phyloP scores from a whole-genome alignment of 306 rosid species.

The Gillenia trifoliata region DNA sequence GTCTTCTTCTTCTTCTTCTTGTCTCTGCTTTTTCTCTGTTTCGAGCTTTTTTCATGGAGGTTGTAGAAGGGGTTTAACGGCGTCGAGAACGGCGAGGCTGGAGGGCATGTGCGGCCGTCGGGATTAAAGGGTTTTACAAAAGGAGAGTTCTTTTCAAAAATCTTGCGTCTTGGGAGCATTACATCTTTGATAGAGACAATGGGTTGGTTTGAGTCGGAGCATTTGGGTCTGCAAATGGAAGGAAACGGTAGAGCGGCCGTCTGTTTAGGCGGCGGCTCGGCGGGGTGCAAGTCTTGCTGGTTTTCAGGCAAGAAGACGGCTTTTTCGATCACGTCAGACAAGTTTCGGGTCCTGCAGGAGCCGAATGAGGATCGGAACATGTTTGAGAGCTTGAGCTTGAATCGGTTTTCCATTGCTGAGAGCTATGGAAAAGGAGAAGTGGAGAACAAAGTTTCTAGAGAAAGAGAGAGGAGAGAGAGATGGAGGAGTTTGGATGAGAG shows the following conservation, averaged over 20 bases:
- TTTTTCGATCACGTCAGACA: conserved; percentile 58
- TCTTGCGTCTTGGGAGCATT: conserved; percentile 40
- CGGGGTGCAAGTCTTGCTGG: background rate
- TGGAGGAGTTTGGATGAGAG: conserved; percentile 2
- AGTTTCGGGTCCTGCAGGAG: conserved; percentile 64
- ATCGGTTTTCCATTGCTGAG: conserved; percentile 58
- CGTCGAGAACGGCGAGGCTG: conserved; percentile 35
- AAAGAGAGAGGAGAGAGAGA: background rate
- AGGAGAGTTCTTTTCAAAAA: conserved; percentile 41
- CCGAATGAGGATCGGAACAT: conserved; percentile 78
- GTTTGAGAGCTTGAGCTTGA: conserved; percentile 70
- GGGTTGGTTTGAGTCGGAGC: conserved; percentile 15
- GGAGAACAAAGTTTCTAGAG: conserved; percentile 1
- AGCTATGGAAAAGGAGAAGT: background rate
- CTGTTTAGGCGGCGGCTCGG: background rate
- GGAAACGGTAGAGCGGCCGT: conserved; percentile 30
- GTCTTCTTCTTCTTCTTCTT: conserved; percentile 25
- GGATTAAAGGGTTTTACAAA: conserved; percentile 16
- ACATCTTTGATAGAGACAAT: conserved; percentile 32
- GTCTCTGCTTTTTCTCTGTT: conserved; percentile 5
- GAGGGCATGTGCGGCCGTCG: conserved; percentile 33
- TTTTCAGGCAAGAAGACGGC: conserved; percentile 41
- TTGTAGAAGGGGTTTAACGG: conserved; percentile 37
- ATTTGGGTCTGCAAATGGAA: conserved; percentile 41
- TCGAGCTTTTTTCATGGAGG: conserved; percentile 14